These are phyloP conservation scores for Aspergillus costaricaensis DNA, from an alignment of 2,329 filamentous ascomycete genomes.

Conservation along the genomic window DNA sequence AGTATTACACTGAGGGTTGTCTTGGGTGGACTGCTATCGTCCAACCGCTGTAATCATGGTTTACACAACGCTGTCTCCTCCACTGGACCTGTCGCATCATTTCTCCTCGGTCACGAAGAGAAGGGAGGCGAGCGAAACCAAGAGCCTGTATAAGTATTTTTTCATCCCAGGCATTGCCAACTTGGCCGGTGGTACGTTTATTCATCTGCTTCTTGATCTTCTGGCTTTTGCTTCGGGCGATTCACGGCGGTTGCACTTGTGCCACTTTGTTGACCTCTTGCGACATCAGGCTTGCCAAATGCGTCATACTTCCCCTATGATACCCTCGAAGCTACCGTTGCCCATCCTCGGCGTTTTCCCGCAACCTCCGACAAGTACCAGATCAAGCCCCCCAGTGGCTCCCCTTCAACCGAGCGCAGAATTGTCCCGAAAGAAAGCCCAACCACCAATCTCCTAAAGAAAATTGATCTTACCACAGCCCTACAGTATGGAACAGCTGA, in stretches of 20 bases:
- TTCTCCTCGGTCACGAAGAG: slow-evolving; percentile 69
- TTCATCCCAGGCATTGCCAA: slow-evolving; percentile 62
- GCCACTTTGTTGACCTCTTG: slow-evolving; percentile 3
- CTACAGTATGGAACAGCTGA: slow-evolving; percentile 84
- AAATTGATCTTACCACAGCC: slow-evolving; percentile 78
- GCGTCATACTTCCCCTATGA: slow-evolving; percentile 85
- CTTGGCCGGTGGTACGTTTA: slow-evolving; percentile 57
- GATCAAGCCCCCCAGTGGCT: slow-evolving; percentile 32
- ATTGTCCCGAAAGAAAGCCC: slow-evolving; percentile 69
- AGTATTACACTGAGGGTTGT: neutral
- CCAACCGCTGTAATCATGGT: neutral
- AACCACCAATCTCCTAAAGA: slow-evolving; percentile 61
- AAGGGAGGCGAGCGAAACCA: slow-evolving; percentile 67
- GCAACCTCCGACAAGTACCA: slow-evolving; percentile 63
- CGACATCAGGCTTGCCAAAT: slow-evolving; percentile 71
- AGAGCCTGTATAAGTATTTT: slow-evolving; percentile 86
- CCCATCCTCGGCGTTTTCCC: slow-evolving; percentile 71
- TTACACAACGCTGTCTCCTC: slow-evolving; percentile 35
- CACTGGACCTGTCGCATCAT: slow-evolving; percentile 77
- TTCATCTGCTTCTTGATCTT: neutral
- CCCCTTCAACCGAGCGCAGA: slow-evolving; percentile 55
- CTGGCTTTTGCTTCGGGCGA: neutral
- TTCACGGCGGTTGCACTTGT: neutral
- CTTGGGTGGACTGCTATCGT: neutral
- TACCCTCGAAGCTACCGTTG: slow-evolving; percentile 79